Evolutionary conservation across 345 rosid species (phyloP), one percentile per base, ranked within the genome.

Genomic region (Euphorbia pulcherrima): DNA sequence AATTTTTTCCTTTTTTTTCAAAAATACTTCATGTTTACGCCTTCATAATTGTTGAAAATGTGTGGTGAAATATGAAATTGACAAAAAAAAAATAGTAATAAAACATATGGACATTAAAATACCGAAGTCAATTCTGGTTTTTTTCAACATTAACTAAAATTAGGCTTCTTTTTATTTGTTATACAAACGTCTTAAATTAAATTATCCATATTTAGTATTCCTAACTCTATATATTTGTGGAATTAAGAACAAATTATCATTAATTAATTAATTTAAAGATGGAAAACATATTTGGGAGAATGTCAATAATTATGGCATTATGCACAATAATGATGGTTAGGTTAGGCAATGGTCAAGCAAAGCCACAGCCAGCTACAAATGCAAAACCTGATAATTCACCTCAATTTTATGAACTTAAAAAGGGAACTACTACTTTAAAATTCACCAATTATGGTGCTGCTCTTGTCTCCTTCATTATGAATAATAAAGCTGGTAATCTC

Each of bases 371-470:
- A 6, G 26, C 26, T 53, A 16, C 27, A 21, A 1, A 53, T 21
- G 13, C 57, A 9, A 53, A 53, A 53, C 17, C 58, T 28, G 48
- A 30, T 21, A 26, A 54, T 4, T 52, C 77, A 21, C 63, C 79
- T 20, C 87, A 78, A 9, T 55, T 83, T 41, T 94, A 82, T 74
- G 92, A 88, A 79, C 83, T 91, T 37, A 86, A 83, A 74, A 84
- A 81, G 66, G 95, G 92, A 24, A 78, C 87, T 40, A 24, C 91
- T 52, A 74, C 86, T 9, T 67, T 87, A 62, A 89, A 86, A 64
- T 65, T 89, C 39, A 88, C 96, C 76, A 91, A 91, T 59, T 89
- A 87, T 86, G 96, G 97, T 60, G 99, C 96, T 60, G 77, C 86
- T 46, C 62, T 88, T 50, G 71, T 91, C 52, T 89, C 96, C 44